Base-by-base conservation (phyloP, 2,329 filamentous ascomycete species). In the Emmonsiellopsis sp. region DNA sequence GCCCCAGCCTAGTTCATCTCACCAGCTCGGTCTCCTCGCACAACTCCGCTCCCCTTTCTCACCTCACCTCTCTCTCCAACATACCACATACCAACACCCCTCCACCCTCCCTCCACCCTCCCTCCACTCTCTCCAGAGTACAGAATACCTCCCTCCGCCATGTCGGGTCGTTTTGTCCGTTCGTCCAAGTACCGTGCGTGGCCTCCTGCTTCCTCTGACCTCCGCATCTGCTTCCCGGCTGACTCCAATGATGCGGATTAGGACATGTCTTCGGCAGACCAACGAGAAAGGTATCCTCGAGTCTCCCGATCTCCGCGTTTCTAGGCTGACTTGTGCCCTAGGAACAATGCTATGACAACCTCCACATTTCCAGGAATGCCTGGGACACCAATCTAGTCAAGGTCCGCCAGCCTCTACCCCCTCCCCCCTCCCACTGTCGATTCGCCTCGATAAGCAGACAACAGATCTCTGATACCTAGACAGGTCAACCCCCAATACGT, bases 311-410 rank as follows among this genome's bases (percentile, higher is more conserved):
- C n/a, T 34, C n/a, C 11, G 32, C n/a, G 11, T 34, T 9, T 10
- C 20, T 11, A 15, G 11, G 8, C 30, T 38, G 3, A 37, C 8
- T 45, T 59, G 51, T 48, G 48, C 15, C 16, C 16, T 55, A 84
- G 82, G 93, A 98, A 72, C 88, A 89, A 81, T 96, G 91, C 79
- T 98, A 97, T 76, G 93, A 98, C 74, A 97, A 97, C 73, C 78
- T 98, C 63, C 89, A 89, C 70, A 89, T 98, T 73, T 96, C 90
- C 67, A 89, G 87, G 74, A 98, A 98, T 84, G 93, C 93, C 53
- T 98, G 93, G 93, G 93, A 98, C 73, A 96, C 91, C 66, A 98
- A 98, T 76, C 78, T 98, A 67, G 82, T 97, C 76, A 97, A 97
- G 86, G 90, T 94, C 72, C 70, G 79, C 8, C 15, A 68, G 53